These are phyloP conservation scores for Aspergillus oerlinghausenensis DNA, from an alignment of 2,329 filamentous ascomycete genomes.

Conservation along the genomic window DNA sequence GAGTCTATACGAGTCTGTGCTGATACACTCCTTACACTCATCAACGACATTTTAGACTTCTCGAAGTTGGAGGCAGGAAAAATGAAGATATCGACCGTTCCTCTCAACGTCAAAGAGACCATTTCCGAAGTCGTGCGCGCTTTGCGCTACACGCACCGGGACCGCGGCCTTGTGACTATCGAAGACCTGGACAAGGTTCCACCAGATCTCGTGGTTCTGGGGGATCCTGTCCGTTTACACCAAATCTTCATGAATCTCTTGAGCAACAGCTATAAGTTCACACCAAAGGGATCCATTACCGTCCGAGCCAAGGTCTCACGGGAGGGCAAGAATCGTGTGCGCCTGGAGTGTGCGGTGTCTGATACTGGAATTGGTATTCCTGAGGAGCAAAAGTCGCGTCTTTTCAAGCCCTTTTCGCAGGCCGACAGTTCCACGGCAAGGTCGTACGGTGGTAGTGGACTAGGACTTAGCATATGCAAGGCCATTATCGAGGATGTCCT, in stretches of 20 bases:
- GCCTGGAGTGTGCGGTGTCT: conserved; percentile 76
- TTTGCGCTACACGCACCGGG: conserved; percentile 59
- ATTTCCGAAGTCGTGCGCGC: conserved; percentile 62
- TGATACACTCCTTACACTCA: conserved; percentile 75
- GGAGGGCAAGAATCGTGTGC: conserved; percentile 66
- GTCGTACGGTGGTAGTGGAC: conserved; percentile 86
- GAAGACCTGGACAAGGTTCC: conserved; percentile 61
- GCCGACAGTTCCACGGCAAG: conserved; percentile 85
- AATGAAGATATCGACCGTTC: conserved; percentile 82
- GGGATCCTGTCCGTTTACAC: conserved; percentile 76
- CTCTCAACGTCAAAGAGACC: conserved; percentile 68
- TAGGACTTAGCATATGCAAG: conserved; percentile 91
- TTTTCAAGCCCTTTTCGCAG: conserved; percentile 91
- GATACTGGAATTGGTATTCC: conserved; percentile 92
- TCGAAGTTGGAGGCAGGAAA: conserved; percentile 82
- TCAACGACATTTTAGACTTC: conserved; percentile 88
- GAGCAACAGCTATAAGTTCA: conserved; percentile 92
- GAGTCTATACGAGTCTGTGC: conserved; percentile 63
- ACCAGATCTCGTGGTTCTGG: conserved; percentile 64
- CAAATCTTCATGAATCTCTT: conserved; percentile 80
- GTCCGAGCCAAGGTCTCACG: conserved; percentile 70
- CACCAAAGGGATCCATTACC: conserved; percentile 77
- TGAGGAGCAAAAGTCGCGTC: conserved; percentile 67
- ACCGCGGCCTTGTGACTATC: conserved; percentile 56
- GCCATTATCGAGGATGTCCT: conserved; percentile 90